Evolutionary conservation across 1,139 yeast genomes (phyloP).

Genomic region (Wickerhamomyces sp.): DNA sequence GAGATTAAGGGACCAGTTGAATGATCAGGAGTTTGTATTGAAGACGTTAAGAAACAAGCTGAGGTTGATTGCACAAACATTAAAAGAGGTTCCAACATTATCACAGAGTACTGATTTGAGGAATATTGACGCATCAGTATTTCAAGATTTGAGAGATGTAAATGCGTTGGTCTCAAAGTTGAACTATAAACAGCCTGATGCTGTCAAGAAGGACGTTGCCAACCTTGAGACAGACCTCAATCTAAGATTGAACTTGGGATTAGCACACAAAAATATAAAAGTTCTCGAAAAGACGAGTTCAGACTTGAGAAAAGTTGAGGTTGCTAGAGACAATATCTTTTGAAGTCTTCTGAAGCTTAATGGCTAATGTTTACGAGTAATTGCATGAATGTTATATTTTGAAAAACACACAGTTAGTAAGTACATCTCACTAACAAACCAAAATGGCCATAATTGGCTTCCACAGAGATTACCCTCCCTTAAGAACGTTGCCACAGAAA

Average conservation of each 20-base stretch:
- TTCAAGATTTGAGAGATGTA: slow-evolving; percentile 11
- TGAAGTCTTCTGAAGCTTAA: too few species aligned
- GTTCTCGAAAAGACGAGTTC: slow-evolving; percentile 3
- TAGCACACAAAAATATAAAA: slow-evolving; percentile 6
- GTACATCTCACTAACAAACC: too few species aligned
- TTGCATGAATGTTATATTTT: too few species aligned
- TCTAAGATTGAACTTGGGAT: slow-evolving; percentile 12
- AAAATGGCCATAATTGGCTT: too few species aligned
- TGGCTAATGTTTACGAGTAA: too few species aligned
- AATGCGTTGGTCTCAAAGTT: slow-evolving; percentile 18
- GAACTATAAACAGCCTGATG: slow-evolving; percentile 14
- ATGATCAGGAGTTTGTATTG: slow-evolving; percentile 9
- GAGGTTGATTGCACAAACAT: slow-evolving; percentile 1
- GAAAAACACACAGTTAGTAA: too few species aligned
- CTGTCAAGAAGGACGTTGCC: slow-evolving; percentile 10
- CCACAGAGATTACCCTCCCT: too few species aligned
- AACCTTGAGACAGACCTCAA: slow-evolving; percentile 21
- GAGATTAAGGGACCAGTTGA: slow-evolving; percentile 7
- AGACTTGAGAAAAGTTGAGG: slow-evolving; percentile 10
- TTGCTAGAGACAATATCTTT: too few species aligned
- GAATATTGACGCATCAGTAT: slow-evolving; percentile 4
- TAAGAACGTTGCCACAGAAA: too few species aligned
- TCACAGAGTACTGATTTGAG: not conserved
- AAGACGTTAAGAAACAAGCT: slow-evolving; percentile 11
- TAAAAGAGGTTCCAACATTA: not conserved